A percentile compares a stretch with the other conserved stretches of the same genome.
These are phyloP conservation scores for Ruellia speciosa DNA, from an alignment of 305 asterid genomes.

Conservation along the genomic window DNA sequence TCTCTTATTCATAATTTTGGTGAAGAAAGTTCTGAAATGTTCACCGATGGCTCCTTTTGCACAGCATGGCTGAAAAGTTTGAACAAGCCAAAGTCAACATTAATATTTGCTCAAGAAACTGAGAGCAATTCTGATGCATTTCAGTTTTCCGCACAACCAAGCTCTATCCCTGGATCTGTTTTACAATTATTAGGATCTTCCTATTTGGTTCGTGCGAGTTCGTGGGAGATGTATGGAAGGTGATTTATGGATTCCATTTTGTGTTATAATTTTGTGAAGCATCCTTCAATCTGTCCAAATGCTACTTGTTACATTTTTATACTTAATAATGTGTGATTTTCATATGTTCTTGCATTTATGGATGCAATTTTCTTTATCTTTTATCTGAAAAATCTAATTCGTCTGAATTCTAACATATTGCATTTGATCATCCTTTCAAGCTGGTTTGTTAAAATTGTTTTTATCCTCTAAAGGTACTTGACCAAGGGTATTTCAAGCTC, in stretches of 20 bases:
- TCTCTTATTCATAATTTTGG: slow-evolving; percentile 65
- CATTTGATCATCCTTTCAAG: too few relatives aligned
- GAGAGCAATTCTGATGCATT: slow-evolving; percentile 29
- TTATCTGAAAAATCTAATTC: background rate
- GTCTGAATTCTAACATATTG: too few relatives aligned
- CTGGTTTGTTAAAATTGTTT: too few relatives aligned
- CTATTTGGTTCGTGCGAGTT: slow-evolving; percentile 76
- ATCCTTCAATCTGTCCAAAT: slow-evolving; percentile 2
- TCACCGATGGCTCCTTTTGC: slow-evolving; percentile 72
- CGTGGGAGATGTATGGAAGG: slow-evolving; percentile 99
- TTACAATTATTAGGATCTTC: slow-evolving; percentile 79
- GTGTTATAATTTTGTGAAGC: background rate
- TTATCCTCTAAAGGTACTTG: too few relatives aligned
- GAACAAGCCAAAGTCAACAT: slow-evolving; percentile 51
- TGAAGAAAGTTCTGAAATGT: slow-evolving; percentile 61
- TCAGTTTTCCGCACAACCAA: slow-evolving; percentile 71
- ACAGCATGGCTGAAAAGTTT: slow-evolving; percentile 69
- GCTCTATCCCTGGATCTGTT: slow-evolving; percentile 75
- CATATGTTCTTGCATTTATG: background rate
- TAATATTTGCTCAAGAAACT: slow-evolving; percentile 55
- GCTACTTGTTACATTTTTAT: background rate
- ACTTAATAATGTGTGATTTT: too few relatives aligned
- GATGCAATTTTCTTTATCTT: background rate
- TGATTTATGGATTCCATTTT: slow-evolving; percentile 26
- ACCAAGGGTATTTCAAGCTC: too few relatives aligned